These are phyloP conservation scores for Cladorrhinum samala DNA, from an alignment of 495 filamentous ascomycete genomes.

Conservation along the genomic window DNA sequence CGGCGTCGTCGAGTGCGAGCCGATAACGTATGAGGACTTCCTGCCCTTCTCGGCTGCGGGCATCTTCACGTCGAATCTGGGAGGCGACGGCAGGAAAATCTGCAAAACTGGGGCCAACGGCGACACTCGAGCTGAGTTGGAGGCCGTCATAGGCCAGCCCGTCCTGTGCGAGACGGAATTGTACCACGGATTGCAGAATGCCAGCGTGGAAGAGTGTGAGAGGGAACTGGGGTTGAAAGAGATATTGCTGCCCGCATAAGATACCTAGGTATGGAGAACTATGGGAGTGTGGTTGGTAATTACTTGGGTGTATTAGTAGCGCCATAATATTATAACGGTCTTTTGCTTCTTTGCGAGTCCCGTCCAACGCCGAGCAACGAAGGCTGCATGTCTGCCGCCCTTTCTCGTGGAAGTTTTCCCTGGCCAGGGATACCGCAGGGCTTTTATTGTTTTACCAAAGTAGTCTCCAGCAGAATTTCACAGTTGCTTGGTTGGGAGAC, in stretches of 20 bases:
- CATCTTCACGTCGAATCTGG: constrained; percentile 40
- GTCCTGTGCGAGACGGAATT: constrained; percentile 8
- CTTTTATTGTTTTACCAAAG: too few relatives aligned
- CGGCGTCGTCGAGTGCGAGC: constrained; percentile 23
- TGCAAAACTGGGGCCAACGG: not conserved
- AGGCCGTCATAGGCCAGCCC: constrained; percentile 2
- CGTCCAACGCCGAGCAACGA: too few relatives aligned
- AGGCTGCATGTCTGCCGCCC: too few relatives aligned
- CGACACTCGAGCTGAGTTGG: constrained; percentile 2
- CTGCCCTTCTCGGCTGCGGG: constrained; percentile 38
- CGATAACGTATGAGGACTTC: constrained; percentile 41
- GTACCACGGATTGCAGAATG: constrained; percentile 6
- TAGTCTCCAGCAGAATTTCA: too few relatives aligned
- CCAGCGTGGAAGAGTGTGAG: constrained; percentile 7
- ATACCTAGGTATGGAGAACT: too few relatives aligned
- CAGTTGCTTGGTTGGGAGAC: too few relatives aligned
- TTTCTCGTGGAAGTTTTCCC: too few relatives aligned
- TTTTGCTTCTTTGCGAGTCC: too few relatives aligned
- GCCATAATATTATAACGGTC: too few relatives aligned
- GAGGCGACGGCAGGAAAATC: not conserved
- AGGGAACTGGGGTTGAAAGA: not conserved
- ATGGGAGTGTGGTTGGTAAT: too few relatives aligned
- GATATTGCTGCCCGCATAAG: not conserved
- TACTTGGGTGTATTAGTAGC: too few relatives aligned
- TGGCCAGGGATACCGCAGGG: too few relatives aligned